Percentiles rank a stretch among this genome's conserved stretches.
Conservation (phyloP, 805 yeast genomes). For the Spencermartinsiella europaea region DNA sequence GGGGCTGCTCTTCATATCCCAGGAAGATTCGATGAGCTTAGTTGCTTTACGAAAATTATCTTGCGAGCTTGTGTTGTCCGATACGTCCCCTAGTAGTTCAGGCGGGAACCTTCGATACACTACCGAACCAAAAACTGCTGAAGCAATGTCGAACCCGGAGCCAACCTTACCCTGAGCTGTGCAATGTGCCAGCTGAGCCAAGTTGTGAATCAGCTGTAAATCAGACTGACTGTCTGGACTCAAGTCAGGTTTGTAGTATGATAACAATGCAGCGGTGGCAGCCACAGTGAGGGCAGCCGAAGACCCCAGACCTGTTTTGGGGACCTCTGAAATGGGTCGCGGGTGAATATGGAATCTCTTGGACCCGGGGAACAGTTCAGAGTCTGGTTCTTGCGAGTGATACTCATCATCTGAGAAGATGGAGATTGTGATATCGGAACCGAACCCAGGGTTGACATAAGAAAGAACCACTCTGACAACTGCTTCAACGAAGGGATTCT, state of each 20-base stretch:
- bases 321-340: constrained; percentile 58
- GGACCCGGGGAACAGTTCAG: constrained; percentile 21
- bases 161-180: constrained; percentile 93
- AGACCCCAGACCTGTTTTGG: constrained; percentile 94
- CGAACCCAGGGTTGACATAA: constrained; percentile 40
- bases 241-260: constrained; percentile 38
- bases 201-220: constrained; percentile 57
- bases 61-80: constrained; percentile 33
- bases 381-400: constrained; percentile 57
- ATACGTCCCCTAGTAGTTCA: constrained; percentile 29
- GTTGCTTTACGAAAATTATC: constrained; percentile 17
- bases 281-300: constrained; percentile 91
- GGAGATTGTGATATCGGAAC: constrained; percentile 43
- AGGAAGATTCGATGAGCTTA: constrained; percentile 36
- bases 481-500: constrained; percentile 72
- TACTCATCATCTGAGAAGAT: constrained; percentile 84
- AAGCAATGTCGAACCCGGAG: constrained; percentile 95
- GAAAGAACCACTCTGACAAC: constrained; percentile 51
- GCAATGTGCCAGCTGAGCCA: constrained; percentile 88
- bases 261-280: constrained; percentile 61
- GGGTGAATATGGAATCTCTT: constrained; percentile 54
- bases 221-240: constrained; percentile 25
- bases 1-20: constrained; percentile 55
- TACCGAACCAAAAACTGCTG: constrained; percentile 89
- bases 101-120: constrained; percentile 74